These are phyloP conservation scores for Zygoascus flipseniorum DNA, from an alignment of 805 yeast species.

Conservation along the genomic window DNA sequence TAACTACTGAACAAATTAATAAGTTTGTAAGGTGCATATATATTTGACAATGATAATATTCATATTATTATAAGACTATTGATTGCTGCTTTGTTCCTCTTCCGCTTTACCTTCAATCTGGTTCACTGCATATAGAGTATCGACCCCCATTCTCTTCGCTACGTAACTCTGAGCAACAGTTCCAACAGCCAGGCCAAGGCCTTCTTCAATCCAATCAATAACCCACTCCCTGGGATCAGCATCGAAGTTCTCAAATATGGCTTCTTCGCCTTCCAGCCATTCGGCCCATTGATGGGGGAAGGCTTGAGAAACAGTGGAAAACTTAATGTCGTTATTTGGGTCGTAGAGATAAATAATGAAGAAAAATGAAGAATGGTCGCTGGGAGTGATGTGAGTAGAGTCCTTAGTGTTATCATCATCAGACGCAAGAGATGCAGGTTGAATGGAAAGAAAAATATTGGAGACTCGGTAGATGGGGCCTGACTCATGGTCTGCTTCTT, in stretches of 20 bases:
- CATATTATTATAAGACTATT: neutral
- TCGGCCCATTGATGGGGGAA: slow-evolving; percentile 84
- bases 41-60: neutral
- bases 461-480: slow-evolving; percentile 32
- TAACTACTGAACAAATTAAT: too few relatives aligned
- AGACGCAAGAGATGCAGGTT: slow-evolving; percentile 44
- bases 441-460: slow-evolving; percentile 61
- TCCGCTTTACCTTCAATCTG: neutral
- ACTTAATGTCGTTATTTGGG: slow-evolving; percentile 63
- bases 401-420: slow-evolving; percentile 14
- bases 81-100: neutral
- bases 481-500: slow-evolving; percentile 15
- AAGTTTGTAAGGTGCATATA: too few relatives aligned
- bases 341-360: slow-evolving; percentile 75
- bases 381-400: slow-evolving; percentile 24
- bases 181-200: slow-evolving; percentile 72
- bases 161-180: slow-evolving; percentile 87
- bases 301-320: slow-evolving; percentile 76
- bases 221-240: slow-evolving; percentile 82
- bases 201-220: slow-evolving; percentile 68
- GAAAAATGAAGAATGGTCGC: slow-evolving; percentile 44
- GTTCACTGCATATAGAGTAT: slow-evolving; percentile 8
- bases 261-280: slow-evolving; percentile 60
- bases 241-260: slow-evolving; percentile 34
- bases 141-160: slow-evolving; percentile 74